A percentile compares a stretch with the other conserved stretches of the same genome.
Evolutionary conservation across 371 early-diverging fungal genomes (phyloP).

Genomic region (Lichtheimia hyalospora): DNA sequence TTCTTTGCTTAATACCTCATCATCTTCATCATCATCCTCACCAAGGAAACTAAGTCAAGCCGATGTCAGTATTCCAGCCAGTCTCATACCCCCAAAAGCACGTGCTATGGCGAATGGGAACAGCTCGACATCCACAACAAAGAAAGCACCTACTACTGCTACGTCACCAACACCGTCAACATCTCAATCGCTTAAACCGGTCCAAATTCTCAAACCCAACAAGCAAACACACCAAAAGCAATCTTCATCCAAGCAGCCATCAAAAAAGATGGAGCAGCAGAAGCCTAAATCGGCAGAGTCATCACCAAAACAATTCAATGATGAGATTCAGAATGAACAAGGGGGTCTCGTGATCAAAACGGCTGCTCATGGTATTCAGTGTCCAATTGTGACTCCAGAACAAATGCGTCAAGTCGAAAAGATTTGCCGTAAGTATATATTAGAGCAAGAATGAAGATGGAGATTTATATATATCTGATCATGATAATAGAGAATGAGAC

Average conservation of each 20-base stretch:
- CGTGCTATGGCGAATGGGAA: conserved; percentile 11
- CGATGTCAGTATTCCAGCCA: conserved; percentile 16
- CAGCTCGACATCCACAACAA: too few species aligned
- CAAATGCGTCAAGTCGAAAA: conserved; percentile 68
- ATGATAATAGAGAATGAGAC: conserved; percentile 37
- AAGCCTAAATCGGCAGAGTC: not conserved
- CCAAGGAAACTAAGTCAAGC: conserved; percentile 7
- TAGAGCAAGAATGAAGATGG: not conserved
- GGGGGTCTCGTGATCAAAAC: conserved; percentile 37
- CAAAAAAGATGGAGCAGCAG: not conserved
- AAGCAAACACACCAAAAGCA: not conserved
- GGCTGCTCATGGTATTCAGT: conserved; percentile 45
- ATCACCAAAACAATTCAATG: conserved; percentile 1
- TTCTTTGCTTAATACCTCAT: conserved; percentile 1
- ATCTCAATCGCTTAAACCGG: not conserved
- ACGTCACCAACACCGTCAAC: not conserved
- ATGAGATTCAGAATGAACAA: not conserved
- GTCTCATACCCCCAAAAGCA: conserved; percentile 32
- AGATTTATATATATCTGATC: not conserved
- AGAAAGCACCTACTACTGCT: not conserved
- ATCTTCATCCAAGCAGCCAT: not conserved
- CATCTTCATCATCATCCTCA: not conserved
- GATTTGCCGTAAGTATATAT: conserved; percentile 36
- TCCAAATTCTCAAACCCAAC: too few species aligned
- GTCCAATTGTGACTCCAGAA: conserved; percentile 54